Percentiles rank a stretch among this genome's conserved stretches.
Evolutionary conservation across 2,329 filamentous ascomycete species (phyloP).

Genomic region (Colletotrichum caudatum): DNA sequence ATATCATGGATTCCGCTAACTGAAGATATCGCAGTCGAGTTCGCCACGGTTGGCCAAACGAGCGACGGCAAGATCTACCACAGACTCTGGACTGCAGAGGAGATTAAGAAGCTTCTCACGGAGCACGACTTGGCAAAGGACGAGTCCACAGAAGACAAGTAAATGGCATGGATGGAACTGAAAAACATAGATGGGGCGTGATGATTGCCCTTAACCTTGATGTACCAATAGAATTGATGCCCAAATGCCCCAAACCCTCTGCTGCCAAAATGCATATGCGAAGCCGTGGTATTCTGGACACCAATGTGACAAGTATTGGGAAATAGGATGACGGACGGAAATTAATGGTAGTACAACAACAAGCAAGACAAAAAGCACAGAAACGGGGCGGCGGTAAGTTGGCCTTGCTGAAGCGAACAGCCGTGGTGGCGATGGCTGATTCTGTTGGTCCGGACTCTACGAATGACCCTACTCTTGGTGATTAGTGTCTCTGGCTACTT

Average conservation of each 20-base stretch:
- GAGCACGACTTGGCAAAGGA: conserved; percentile 95
- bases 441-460: conserved; percentile 30
- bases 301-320: background rate
- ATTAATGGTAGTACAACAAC: background rate
- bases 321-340: background rate
- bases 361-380: conserved; percentile 7
- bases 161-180: conserved; percentile 45
- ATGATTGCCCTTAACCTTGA: conserved; percentile 35
- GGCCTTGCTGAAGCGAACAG: background rate
- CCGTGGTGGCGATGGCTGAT: conserved; percentile 15
- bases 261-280: conserved; percentile 24
- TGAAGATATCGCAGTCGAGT: conserved; percentile 78
- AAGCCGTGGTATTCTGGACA: conserved; percentile 4
- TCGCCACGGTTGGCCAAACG: conserved; percentile 96
- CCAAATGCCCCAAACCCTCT: background rate
- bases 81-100: conserved; percentile 95
- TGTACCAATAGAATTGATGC: conserved; percentile 43
- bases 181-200: conserved; percentile 40
- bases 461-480: conserved; percentile 29
- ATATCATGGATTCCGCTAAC: conserved; percentile 31
- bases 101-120: conserved; percentile 93
- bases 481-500: conserved; percentile 39
- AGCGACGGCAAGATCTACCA: conserved; percentile 98
- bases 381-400: background rate
- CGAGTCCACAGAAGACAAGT: conserved; percentile 77